Conservation (phyloP, 768 basidiomycete species). For the Filobasidium floriforme region DNA sequence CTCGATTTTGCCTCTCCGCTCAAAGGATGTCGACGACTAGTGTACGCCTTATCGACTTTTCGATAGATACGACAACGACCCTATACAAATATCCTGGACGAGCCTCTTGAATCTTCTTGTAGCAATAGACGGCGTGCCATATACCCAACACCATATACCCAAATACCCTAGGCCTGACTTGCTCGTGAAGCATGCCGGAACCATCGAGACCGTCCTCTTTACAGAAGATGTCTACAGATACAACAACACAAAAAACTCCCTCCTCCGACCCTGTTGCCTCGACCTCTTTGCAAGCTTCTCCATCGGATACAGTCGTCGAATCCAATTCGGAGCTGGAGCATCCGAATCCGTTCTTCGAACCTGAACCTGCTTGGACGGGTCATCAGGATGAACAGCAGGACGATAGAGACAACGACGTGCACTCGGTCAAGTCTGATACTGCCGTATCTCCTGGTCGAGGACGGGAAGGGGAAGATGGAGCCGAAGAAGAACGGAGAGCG, state of each 20-base stretch:
- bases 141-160: no score
- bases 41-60: no score
- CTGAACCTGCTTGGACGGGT: neutral
- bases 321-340: constrained; percentile 1
- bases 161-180: no score
- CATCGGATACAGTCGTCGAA: neutral
- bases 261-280: neutral
- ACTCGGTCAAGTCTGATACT: neutral
- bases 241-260: neutral
- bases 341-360: neutral
- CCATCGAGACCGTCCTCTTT: no score
- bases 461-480: neutral
- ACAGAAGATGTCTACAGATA: no score
- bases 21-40: no score
- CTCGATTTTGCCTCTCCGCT: no score
- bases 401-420: neutral
- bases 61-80: no score
- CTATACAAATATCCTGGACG: no score
- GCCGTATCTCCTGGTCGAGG: neutral
- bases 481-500: neutral
- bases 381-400: neutral
- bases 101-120: no score
- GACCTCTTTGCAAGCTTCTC: neutral
- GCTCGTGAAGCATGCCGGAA: no score
- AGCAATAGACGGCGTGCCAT: no score